Percentiles rank a stretch among this genome's conserved stretches.
These are phyloP conservation scores for Acaromyces ingoldii DNA, from an alignment of 1,284 basidiomycete genomes.

Conservation along the genomic window DNA sequence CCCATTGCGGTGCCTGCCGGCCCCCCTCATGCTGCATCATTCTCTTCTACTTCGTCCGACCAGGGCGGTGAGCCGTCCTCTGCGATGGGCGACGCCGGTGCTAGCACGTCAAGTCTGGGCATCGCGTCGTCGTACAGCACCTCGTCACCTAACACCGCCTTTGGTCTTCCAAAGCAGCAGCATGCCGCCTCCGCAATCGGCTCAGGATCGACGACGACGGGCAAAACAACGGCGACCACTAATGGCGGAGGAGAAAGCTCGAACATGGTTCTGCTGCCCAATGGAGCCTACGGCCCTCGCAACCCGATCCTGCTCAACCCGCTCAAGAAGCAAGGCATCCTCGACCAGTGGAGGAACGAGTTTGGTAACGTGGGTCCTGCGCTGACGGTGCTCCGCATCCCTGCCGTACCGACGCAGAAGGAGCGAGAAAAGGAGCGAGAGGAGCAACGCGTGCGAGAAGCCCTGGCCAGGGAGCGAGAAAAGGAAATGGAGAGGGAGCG, in stretches of 20 bases:
- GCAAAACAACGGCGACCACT: no score
- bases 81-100: neutral
- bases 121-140: neutral
- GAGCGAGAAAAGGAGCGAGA: conserved; percentile 3
- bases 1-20: no score
- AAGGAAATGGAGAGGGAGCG: conserved; percentile 17
- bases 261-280: neutral
- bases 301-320: conserved; percentile 6
- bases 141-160: no score
- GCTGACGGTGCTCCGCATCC: conserved; percentile 2
- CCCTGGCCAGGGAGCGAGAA: conserved; percentile 5
- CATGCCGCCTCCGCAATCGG: no score
- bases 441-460: conserved; percentile 1
- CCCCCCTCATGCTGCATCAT: no score
- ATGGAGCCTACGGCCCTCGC: neutral
- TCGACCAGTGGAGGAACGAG: conserved; percentile 1
- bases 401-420: neutral
- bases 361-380: neutral
- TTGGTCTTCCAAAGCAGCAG: no score
- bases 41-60: no score
- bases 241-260: conserved; percentile 1
- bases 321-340: neutral
- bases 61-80: neutral
- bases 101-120: neutral
- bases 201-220: neutral